Conservation (phyloP, 2,329 filamentous ascomycete species). For the Falciphora oryzae region DNA sequence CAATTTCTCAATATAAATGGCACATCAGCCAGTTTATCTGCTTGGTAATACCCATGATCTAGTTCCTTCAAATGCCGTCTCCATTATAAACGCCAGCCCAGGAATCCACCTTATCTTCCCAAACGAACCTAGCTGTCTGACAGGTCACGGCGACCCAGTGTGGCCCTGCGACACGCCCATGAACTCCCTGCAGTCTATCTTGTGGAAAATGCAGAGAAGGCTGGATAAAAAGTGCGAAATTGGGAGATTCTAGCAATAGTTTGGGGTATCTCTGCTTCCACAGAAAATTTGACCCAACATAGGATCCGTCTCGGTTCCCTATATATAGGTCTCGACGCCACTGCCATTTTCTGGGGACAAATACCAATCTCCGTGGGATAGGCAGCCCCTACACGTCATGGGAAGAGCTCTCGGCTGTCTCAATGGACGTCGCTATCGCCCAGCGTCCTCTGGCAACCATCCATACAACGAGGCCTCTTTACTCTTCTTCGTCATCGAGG, state of each 20-base stretch:
- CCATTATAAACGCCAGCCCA: too few species aligned
- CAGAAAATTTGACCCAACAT: neutral
- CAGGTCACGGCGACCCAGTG: too few species aligned
- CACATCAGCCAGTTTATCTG: too few species aligned
- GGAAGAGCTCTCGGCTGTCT: neutral
- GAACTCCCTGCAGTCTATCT: too few species aligned
- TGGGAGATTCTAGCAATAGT: neutral
- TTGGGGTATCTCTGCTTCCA: neutral
- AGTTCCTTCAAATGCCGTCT: too few species aligned
- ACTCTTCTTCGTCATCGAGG: constrained; percentile 28
- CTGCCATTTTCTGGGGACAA: neutral
- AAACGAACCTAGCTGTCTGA: too few species aligned
- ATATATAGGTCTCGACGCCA: neutral
- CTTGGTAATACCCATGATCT: too few species aligned
- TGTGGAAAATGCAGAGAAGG: neutral
- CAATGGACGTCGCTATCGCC: neutral
- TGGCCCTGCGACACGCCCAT: too few species aligned
- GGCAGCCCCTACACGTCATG: neutral
- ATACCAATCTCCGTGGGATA: neutral
- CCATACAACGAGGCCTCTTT: constrained; percentile 9
- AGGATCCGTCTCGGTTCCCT: neutral
- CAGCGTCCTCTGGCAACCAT: neutral
- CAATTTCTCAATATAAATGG: too few species aligned
- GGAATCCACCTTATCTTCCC: too few species aligned
- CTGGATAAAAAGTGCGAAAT: neutral